Base-by-base conservation (phyloP, 1,284 basidiomycete species). In the Inonotus obliquus region DNA sequence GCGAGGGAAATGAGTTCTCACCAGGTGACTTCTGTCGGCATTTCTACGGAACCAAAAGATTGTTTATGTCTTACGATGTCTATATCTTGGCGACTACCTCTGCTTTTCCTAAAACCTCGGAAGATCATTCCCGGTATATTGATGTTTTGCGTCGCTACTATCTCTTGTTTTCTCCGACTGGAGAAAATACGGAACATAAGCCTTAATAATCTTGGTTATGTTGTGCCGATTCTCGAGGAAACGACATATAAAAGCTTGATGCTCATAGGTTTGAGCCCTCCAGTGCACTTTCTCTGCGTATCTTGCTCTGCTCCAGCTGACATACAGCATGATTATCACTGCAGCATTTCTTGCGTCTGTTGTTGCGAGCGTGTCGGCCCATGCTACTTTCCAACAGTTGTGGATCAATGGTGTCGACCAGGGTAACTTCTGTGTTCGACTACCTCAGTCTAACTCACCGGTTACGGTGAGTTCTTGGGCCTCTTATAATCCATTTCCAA, bases 371-470 rank as follows among this genome's bases (percentile, higher is more conserved):
- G 57, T 59, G 4, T 51, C 57, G 4, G 78, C 79, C 9, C 80
- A 82, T 67, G 77, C 81, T 25, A 81, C 80, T 3, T 83, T 79
- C 73, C 80, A 83, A 68, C 74, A 81, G 65, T 66, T 82, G 52
- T 82, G 81, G 80, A 75, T 81, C 51, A 52, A 52, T 52, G 76
- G 75, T 58, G 76, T 80, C 29, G 81, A 81, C 68, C 76, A 78
- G 65, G 57, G 57, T 23, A 51, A 21, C 47, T 59, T 29, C 27
- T 82, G 80, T 66, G 78, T 77, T 35, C 76, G 81, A 37, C 60
- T 72, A 17, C 79, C 79, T 5, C 66, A 66, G 19, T 79, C 75
- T 69, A 82, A 83, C 70, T 75, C 69, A n/a, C 81, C 81, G 11
- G 79, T 82, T 14, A 77, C 78, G 7, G 72, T 70, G 17, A 10